Evolutionary conservation across 1,284 basidiomycete genomes (phyloP), one percentile per base, ranked within the genome.

Genomic region (Boletus albobrunnescens): DNA sequence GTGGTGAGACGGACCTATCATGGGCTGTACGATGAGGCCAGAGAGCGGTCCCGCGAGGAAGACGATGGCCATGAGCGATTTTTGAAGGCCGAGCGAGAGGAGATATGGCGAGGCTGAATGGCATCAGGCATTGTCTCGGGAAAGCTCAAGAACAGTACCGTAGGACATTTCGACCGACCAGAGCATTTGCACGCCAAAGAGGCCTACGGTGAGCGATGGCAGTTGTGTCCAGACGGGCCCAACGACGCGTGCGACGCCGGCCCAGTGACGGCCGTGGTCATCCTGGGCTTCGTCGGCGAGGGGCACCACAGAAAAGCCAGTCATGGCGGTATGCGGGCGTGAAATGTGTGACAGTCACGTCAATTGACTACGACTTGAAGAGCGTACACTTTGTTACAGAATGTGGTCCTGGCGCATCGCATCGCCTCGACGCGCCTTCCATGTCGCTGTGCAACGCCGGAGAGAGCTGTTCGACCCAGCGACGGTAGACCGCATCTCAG

Each of bases 111-210:
- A 90, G n/a, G 87, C 91, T 70, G 31, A 3, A 27, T 28, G 27
- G 45, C n/a, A 27, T 50, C 42, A 45, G 49, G 19, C 17, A 20
- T 10, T 22, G 60, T 36, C 14, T 39, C 13, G 23, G 16, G 30
- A 26, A 4, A 49, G 7, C 17, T 16, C 24, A 14, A 38, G 38
- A n/a, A 20, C 64, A 76, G 51, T 52, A 87, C 87, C 89, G 58
- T 93, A 92, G 1, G 87, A 87, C 88, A 94, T 92, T 64, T 94
- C 91, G 4, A 94, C 84, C 2, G 87, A 89, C 91, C 91, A 94
- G 46, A 93, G 80, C 54, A 91, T 81, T 63, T 91, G 88, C 2
- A 92, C 82, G 12, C 91, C 91, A 4, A 91, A 68, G 51, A 93
- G 71, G 2, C 89, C 87, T 17, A 92, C 61, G 0, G 89, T 93